Evolutionary conservation across 345 rosid species (phyloP).

Genomic region (Sisymbrium irio): DNA sequence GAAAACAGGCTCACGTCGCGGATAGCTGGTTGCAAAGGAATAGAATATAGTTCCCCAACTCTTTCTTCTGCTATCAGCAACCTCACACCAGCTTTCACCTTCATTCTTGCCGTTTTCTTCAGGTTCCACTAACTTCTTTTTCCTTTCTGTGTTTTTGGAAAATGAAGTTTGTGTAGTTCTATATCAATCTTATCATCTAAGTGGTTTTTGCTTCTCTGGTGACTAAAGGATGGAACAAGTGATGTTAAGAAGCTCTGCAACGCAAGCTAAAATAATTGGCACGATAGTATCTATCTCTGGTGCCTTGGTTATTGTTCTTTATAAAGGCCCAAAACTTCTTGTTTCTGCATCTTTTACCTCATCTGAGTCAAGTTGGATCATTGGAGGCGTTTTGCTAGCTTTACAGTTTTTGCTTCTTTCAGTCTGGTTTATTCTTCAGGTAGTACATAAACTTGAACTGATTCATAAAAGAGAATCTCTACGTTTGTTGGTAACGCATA

Average conservation of each 20-base stretch:
- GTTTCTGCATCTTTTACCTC: conserved; percentile 5
- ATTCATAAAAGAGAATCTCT: neutral
- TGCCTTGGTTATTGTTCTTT: conserved; percentile 32
- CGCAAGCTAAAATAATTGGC: conserved; percentile 34
- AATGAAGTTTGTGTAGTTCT: neutral
- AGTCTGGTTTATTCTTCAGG: conserved; percentile 36
- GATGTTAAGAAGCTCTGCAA: conserved; percentile 31
- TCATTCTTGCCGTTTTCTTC: conserved; percentile 34
- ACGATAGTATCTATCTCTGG: conserved; percentile 33
- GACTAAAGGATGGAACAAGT: conserved; percentile 28
- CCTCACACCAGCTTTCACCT: conserved; percentile 32
- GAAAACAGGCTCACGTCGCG: conserved; percentile 21
- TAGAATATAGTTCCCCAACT: conserved; percentile 33
- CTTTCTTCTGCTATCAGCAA: conserved; percentile 34
- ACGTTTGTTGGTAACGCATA: neutral
- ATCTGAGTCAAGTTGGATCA: conserved; percentile 27
- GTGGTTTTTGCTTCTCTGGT: neutral
- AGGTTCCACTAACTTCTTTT: conserved; percentile 17
- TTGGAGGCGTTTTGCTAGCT: conserved; percentile 34
- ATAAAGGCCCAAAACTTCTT: conserved; percentile 32
- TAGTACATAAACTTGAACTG: conserved; percentile 3
- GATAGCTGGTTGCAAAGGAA: conserved; percentile 31
- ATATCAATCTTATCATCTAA: neutral
- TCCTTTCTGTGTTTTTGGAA: neutral
- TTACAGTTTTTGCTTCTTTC: conserved; percentile 27